A percentile compares a stretch with the other conserved stretches of the same genome.
Conservation (phyloP, 176 grass and related monocot genomes). For the Avena eriantha region DNA sequence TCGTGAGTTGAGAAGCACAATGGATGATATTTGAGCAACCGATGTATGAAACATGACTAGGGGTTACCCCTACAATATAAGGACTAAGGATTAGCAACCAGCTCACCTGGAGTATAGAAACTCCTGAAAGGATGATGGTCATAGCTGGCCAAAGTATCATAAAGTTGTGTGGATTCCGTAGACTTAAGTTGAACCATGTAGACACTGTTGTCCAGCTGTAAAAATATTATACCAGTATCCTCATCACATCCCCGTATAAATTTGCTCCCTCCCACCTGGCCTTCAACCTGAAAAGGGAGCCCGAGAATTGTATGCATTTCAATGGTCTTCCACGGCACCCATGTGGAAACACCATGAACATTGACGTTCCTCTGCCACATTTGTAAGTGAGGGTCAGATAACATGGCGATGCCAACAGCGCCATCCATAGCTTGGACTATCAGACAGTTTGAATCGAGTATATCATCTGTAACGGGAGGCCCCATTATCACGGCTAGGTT, state of each 20-base stretch:
- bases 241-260: neutral
- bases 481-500: neutral
- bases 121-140: neutral
- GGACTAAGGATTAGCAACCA: neutral
- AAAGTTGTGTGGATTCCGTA: neutral
- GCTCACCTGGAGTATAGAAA: neutral
- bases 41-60: neutral
- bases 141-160: neutral
- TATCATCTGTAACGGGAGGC: neutral
- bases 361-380: neutral
- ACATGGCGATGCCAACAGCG: neutral
- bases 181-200: neutral
- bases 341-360: neutral
- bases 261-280: neutral
- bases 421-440: neutral
- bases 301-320: neutral
- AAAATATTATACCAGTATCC: neutral
- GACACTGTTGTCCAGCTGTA: neutral
- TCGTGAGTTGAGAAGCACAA: neutral
- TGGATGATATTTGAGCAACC: neutral
- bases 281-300: neutral
- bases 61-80: neutral
- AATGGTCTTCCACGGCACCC: neutral
- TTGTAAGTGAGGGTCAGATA: neutral
- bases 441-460: rapidly evolving